phyloP scores from a whole-genome alignment of 2,329 filamentous ascomycete genomes.

The Aspergillus amoenus region DNA sequence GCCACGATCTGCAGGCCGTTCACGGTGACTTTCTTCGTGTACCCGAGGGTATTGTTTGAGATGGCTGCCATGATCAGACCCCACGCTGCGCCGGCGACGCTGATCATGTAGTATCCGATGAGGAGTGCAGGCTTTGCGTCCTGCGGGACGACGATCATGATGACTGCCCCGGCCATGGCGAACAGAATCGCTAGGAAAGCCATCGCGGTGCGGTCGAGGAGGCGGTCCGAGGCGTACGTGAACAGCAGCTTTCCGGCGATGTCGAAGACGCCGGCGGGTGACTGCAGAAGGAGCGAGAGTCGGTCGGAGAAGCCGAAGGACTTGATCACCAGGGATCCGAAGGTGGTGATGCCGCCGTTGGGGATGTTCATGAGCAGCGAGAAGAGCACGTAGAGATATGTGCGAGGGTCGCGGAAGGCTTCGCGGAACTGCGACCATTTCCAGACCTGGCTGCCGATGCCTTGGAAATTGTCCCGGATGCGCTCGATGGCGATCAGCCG shows the following conservation, averaged over 20 bases:
- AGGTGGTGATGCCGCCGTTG: constrained; percentile 46
- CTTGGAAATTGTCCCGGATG: constrained; percentile 30
- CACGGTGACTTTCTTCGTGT: constrained; percentile 52
- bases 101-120: constrained; percentile 44
- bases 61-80: constrained; percentile 12
- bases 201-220: not conserved
- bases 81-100: constrained; percentile 40
- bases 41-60: constrained; percentile 44
- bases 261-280: constrained; percentile 36
- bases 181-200: not conserved
- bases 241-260: not conserved
- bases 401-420: constrained; percentile 45
- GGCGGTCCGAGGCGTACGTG: not conserved
- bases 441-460: constrained; percentile 53
- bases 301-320: constrained; percentile 46
- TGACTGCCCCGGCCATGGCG: not conserved
- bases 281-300: constrained; percentile 44
- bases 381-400: constrained; percentile 41
- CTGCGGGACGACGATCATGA: not conserved
- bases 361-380: constrained; percentile 37
- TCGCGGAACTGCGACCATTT: constrained; percentile 49
- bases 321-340: constrained; percentile 42
- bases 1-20: constrained; percentile 48
- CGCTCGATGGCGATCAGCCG: constrained; percentile 26
- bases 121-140: constrained; percentile 33